Conservation (phyloP, 2,329 filamentous ascomycete species). For the Fusarium torulosum region DNA sequence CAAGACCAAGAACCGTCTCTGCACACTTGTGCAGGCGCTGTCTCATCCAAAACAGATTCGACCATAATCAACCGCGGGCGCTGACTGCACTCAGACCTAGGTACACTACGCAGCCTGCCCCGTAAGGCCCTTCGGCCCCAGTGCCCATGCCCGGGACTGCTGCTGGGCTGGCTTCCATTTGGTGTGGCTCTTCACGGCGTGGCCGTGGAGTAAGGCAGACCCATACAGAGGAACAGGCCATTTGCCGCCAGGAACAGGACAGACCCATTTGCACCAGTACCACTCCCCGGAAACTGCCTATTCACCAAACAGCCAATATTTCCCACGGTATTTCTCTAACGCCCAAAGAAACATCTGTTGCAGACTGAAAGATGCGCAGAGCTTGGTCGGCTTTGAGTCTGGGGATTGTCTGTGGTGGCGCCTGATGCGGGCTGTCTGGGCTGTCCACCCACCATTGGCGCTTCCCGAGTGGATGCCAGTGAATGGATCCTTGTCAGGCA, state of each 20-base stretch:
- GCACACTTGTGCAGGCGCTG: constrained; percentile 45
- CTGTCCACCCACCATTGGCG: constrained; percentile 49
- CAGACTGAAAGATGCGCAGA: constrained; percentile 40
- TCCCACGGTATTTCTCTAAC: constrained; percentile 6
- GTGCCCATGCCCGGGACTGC: constrained; percentile 19
- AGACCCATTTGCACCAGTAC: constrained; percentile 16
- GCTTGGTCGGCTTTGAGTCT: constrained; percentile 46
- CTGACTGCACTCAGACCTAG: constrained; percentile 15
- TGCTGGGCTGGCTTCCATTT: constrained; percentile 18
- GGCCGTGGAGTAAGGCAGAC: constrained; percentile 36
- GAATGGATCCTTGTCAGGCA: constrained; percentile 47
- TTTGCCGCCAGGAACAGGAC: constrained; percentile 32
- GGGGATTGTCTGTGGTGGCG: constrained; percentile 49
- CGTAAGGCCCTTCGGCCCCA: constrained; percentile 27
- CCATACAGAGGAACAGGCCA: constrained; percentile 31
- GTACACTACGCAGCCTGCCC: constrained; percentile 10
- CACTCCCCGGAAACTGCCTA: background rate
- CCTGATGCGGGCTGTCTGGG: constrained; percentile 49
- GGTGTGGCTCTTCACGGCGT: constrained; percentile 23
- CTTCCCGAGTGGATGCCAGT: constrained; percentile 50
- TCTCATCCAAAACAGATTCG: constrained; percentile 39
- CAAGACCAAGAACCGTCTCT: constrained; percentile 21
- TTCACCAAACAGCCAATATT: background rate
- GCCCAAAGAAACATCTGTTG: constrained; percentile 30
- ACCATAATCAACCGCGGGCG: constrained; percentile 32